phyloP scores from a whole-genome alignment of 495 filamentous ascomycete genomes.

The Paragyromitra xinjiangensis region DNA sequence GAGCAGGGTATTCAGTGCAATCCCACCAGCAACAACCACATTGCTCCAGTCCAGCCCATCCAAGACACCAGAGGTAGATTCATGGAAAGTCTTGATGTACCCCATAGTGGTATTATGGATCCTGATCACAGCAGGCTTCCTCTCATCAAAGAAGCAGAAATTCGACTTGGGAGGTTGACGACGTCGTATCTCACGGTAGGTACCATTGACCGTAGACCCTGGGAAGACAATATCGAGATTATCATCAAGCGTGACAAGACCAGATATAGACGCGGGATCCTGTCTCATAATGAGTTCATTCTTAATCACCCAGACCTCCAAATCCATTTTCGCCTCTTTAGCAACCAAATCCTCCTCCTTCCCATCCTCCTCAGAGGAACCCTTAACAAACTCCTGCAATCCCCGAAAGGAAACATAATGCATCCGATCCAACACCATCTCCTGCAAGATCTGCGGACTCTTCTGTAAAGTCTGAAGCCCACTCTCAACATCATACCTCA shows the following conservation, averaged over 20 bases:
- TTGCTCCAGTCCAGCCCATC: conserved; percentile 59
- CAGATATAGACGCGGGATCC: conserved; percentile 4
- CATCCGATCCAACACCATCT: conserved; percentile 26
- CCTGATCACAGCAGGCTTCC: conserved; percentile 39
- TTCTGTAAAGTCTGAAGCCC: conserved; percentile 6
- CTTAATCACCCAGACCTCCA: conserved; percentile 37
- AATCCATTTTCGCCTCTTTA: conserved; percentile 12
- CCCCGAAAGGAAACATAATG: conserved; percentile 44
- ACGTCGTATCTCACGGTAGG: conserved; percentile 16
- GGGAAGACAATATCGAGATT: conserved; percentile 37
- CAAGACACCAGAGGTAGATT: conserved; percentile 55
- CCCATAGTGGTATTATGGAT: conserved; percentile 48
- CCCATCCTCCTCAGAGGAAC: neutral
- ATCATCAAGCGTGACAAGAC: conserved; percentile 41
- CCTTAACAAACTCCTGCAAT: neutral
- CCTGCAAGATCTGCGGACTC: conserved; percentile 22
- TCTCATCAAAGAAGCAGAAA: conserved; percentile 56
- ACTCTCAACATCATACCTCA: conserved; percentile 19
- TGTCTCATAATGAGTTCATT: conserved; percentile 41
- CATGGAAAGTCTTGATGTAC: conserved; percentile 54
- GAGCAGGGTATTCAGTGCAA: conserved; percentile 56
- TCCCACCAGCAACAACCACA: conserved; percentile 58
- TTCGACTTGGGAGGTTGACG: conserved; percentile 57
- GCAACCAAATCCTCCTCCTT: conserved; percentile 12
- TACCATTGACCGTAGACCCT: conserved; percentile 10